Conservation (phyloP, 441 rosid genomes). For the Pelargonium australe region DNA sequence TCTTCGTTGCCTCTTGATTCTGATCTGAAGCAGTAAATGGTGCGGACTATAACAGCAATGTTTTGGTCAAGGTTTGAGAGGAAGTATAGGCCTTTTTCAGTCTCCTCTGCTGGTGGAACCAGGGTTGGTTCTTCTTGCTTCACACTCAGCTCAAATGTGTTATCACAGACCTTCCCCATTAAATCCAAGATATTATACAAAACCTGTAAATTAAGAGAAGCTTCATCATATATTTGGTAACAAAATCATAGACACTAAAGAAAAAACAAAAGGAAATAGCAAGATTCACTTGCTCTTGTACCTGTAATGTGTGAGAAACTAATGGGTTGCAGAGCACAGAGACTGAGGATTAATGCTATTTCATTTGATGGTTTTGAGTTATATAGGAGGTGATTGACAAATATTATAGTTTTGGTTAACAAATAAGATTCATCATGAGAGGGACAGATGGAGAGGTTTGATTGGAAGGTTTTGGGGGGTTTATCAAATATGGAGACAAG, state of each 20-base stretch:
- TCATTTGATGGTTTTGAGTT: neutral
- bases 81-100: conserved; percentile 61
- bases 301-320: too few species aligned
- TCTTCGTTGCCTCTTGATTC: conserved; percentile 55
- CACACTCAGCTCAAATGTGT: conserved; percentile 33
- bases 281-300: too few species aligned
- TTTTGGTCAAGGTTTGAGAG: conserved; percentile 83
- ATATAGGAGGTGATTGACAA: neutral
- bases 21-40: conserved; percentile 71
- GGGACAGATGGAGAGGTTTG: neutral
- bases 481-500: too few species aligned
- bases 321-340: neutral
- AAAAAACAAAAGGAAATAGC: neutral
- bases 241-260: neutral
- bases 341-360: neutral
- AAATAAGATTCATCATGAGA: neutral
- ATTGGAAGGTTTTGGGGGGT: too few species aligned
- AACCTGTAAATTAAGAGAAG: neutral
- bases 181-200: neutral
- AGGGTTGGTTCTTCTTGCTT: conserved; percentile 46
- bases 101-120: conserved; percentile 64
- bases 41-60: conserved; percentile 65
- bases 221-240: neutral
- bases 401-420: conserved; percentile 1
- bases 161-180: neutral